Evolutionary conservation across 225 moss, liverwort and hornwort genomes (phyloP), one percentile per base, ranked within the genome.

Genomic region (Bryum argenteum): DNA sequence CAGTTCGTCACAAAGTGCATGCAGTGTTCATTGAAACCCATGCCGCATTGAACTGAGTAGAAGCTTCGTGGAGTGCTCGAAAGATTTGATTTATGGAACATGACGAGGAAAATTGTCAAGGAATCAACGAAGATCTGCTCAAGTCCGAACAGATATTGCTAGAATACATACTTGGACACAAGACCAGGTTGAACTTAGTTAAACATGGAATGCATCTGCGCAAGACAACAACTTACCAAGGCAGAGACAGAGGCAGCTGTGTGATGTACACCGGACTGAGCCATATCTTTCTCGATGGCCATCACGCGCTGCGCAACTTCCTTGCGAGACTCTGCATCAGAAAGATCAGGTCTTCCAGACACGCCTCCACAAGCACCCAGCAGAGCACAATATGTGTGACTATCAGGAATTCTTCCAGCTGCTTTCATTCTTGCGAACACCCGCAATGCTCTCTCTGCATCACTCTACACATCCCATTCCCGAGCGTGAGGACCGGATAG

Each of bases 221-320:
- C 2, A 33, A 33, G 33, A 33, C 9, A 59, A 69, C 51, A 41
- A 87, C 91, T 81, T 77, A 97, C 96, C 89, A 98, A 77, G 18
- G 92, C 82, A 74, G 92, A 92, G 50, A 94, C 83, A 48, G 97
- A 92, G 78, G 92, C 83, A 33, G 67, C 75, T 33, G 94, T 88
- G 61, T 98, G 94, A 14, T 79, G 83, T 26, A 98, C 81, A 61
- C 85, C 84, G 57, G 94, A 92, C 56, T 75, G 83, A 28, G 88
- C 92, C 97, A 98, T 98, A 77, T 98, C 94, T 73, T 91, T 77
- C 82, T 98, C 97, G 71, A 98, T 87, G 53, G 94, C 94, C 74
- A 88, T 78, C 50, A 98, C 80, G 79, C 92, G 83, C 82, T 84
- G 90, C 23, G 82, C 86, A 65, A 92, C 88, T 82, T 98, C 91